Percentiles rank a stretch among this genome's conserved stretches.
These are phyloP conservation scores for Penicillium canariense DNA, from an alignment of 495 filamentous ascomycete species.

Conservation along the genomic window DNA sequence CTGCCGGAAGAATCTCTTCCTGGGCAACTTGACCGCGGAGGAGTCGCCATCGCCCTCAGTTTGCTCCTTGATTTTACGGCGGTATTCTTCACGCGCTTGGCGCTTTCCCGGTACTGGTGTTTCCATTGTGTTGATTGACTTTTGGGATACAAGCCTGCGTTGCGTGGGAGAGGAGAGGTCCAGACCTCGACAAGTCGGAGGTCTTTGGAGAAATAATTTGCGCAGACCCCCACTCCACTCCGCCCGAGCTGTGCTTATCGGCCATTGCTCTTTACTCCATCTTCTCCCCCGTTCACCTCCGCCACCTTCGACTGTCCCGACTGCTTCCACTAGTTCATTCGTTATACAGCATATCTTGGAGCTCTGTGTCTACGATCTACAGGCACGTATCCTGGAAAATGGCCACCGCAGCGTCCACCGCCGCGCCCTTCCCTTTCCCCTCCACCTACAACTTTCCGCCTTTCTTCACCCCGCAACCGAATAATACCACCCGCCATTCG, in stretches of 20 bases:
- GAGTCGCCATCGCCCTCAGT: constrained; percentile 24
- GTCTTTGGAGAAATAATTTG: constrained; percentile 19
- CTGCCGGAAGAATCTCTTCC: constrained; percentile 95
- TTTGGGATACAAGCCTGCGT: not conserved
- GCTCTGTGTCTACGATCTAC: not conserved
- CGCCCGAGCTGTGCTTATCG: constrained; percentile 8
- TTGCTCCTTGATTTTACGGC: constrained; percentile 33
- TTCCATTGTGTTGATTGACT: constrained; percentile 39
- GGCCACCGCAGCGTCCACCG: constrained; percentile 11
- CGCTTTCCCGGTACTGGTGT: constrained; percentile 56
- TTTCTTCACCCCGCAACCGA: constrained; percentile 69
- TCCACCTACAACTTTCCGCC: constrained; percentile 51
- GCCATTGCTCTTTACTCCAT: not conserved
- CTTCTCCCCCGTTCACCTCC: constrained; percentile 4
- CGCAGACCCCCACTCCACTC: constrained; percentile 19
- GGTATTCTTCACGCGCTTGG: constrained; percentile 74
- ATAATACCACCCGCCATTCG: constrained; percentile 66
- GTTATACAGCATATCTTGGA: too few species aligned
- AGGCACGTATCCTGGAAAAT: not conserved
- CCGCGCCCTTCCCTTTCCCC: constrained; percentile 38
- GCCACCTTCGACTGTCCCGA: too few species aligned
- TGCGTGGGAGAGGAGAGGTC: not conserved
- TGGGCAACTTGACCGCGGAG: constrained; percentile 58
- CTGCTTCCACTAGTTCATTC: too few species aligned
- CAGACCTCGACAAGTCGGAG: not conserved